These are phyloP conservation scores for Chytriomyces sp. DNA, from an alignment of 192 early-diverging fungal species.

Conservation along the genomic window DNA sequence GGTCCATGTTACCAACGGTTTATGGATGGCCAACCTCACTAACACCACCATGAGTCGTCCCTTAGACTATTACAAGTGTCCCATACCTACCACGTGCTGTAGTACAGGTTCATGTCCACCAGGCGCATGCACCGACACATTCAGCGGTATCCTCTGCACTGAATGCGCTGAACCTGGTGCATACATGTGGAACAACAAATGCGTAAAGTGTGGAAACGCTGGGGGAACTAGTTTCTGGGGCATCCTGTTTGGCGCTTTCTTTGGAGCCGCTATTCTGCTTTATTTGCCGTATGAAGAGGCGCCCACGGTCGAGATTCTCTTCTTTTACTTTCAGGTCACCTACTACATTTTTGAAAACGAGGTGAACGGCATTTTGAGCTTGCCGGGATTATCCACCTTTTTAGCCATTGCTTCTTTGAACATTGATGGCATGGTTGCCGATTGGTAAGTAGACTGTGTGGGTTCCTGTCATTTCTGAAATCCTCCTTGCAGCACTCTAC, in stretches of 20 bases:
- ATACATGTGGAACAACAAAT: slow-evolving; percentile 20
- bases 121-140: background rate
- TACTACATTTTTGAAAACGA: slow-evolving; percentile 20
- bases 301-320: slow-evolving; percentile 31
- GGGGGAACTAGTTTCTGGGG: slow-evolving; percentile 1
- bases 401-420: slow-evolving; percentile 16
- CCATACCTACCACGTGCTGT: slow-evolving; percentile 14
- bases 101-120: slow-evolving; percentile 1
- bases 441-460: no score
- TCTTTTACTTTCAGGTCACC: slow-evolving; percentile 33
- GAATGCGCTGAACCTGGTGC: slow-evolving; percentile 16
- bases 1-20: slow-evolving; percentile 5
- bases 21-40: background rate
- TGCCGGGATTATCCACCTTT: slow-evolving; percentile 12
- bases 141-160: slow-evolving; percentile 14
- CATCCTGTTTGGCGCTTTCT: slow-evolving; percentile 10
- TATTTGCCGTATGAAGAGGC: slow-evolving; percentile 19
- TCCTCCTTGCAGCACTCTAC: no score
- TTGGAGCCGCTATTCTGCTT: slow-evolving; percentile 12
- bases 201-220: slow-evolving; percentile 6
- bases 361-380: background rate
- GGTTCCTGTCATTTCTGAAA: no score
- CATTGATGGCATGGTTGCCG: slow-evolving; percentile 30
- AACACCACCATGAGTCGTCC: background rate
- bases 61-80: slow-evolving; percentile 21